These are phyloP conservation scores for Myriosclerotinia duriaeana DNA, from an alignment of 2,329 filamentous ascomycete species.

Conservation along the genomic window DNA sequence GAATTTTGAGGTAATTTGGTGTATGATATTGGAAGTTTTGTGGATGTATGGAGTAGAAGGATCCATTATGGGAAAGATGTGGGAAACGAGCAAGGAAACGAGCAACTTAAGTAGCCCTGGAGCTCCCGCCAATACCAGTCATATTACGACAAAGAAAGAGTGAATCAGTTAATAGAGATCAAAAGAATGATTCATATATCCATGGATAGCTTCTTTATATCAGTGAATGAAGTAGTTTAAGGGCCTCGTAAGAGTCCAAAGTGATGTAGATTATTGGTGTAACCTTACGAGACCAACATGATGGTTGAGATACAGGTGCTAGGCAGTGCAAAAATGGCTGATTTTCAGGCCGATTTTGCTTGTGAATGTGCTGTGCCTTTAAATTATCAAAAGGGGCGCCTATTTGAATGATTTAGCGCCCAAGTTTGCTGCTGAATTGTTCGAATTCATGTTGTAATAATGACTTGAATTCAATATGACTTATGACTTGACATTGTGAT, in stretches of 20 bases:
- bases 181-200: neutral
- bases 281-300: neutral
- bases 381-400: neutral
- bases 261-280: neutral
- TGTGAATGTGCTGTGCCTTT: neutral
- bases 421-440: too few relatives aligned
- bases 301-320: neutral
- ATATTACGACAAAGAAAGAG: neutral
- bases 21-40: neutral
- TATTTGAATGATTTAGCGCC: neutral
- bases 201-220: neutral
- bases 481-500: neutral
- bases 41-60: neutral
- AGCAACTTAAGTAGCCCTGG: neutral
- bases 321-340: neutral
- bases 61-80: neutral
- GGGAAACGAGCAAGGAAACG: neutral
- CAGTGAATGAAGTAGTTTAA: neutral
- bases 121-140: neutral
- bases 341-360: neutral
- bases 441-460: too few relatives aligned
- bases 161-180: neutral
- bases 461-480: too few relatives aligned
- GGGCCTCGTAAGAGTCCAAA: neutral
- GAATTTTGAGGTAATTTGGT: neutral